These are phyloP conservation scores for Nemania sp. DNA, from an alignment of 2,329 filamentous ascomycete species.

Conservation along the genomic window DNA sequence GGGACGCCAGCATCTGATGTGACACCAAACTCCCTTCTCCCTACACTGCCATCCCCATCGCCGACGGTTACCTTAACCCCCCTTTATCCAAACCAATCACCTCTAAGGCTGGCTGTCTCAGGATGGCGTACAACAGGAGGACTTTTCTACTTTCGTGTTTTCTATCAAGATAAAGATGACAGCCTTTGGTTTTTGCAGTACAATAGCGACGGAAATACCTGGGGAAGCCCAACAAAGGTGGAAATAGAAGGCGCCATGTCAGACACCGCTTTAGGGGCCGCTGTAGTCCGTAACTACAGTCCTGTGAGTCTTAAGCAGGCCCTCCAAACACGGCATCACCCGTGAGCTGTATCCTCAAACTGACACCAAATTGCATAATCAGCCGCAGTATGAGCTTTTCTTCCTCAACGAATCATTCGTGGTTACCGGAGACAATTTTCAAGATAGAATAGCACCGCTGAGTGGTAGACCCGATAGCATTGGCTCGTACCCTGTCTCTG, in stretches of 20 bases:
- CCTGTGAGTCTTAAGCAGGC: not conserved
- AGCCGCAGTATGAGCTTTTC: slow-evolving; percentile 17
- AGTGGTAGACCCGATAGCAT: not conserved
- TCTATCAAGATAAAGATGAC: slow-evolving; percentile 20
- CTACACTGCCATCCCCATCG: not conserved
- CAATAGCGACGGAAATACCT: not conserved
- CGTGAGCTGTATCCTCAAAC: not conserved
- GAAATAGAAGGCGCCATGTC: slow-evolving; percentile 3
- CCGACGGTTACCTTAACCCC: not conserved
- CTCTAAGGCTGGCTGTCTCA: not conserved
- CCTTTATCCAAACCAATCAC: not conserved
- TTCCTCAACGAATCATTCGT: not conserved
- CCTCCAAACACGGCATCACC: not conserved
- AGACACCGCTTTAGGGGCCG: not conserved
- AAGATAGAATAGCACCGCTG: not conserved
- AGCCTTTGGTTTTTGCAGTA: slow-evolving; percentile 10
- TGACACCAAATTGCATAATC: not conserved
- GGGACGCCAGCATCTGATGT: too few relatives aligned
- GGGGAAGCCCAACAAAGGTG: not conserved
- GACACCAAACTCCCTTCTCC: not conserved
- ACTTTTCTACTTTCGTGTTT: slow-evolving; percentile 14
- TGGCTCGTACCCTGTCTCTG: not conserved
- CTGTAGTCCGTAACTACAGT: not conserved
- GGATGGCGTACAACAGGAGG: not conserved
- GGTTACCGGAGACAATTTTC: slow-evolving; percentile 11